Conservation (phyloP, 2,329 filamentous ascomycete species). For the Scedosporium aurantiacum region DNA sequence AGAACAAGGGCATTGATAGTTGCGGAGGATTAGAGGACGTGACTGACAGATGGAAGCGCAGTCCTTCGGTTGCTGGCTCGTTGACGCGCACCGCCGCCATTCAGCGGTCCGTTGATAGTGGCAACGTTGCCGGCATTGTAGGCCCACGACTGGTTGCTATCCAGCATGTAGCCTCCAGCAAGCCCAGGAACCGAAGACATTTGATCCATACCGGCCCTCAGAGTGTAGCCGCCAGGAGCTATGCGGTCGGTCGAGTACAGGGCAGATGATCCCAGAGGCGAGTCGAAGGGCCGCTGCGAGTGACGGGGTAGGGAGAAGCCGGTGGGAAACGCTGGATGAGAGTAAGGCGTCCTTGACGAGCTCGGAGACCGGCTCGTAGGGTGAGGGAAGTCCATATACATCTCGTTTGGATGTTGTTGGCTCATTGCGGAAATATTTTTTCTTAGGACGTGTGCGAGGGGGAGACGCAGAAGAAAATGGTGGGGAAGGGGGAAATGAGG, state of each 20-base stretch:
- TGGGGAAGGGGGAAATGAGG: background rate
- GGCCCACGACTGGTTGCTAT: conserved; percentile 69
- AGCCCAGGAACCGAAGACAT: conserved; percentile 27
- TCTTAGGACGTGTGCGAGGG: background rate
- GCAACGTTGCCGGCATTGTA: conserved; percentile 57
- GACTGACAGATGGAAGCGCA: conserved; percentile 63
- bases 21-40: background rate
- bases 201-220: conserved; percentile 43
- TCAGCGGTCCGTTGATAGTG: conserved; percentile 52
- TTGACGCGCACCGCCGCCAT: conserved; percentile 44
- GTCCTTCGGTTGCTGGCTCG: conserved; percentile 43
- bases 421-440: conserved; percentile 25
- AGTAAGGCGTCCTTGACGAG: conserved; percentile 52
- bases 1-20: too few species aligned
- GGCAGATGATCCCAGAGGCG: conserved; percentile 48
- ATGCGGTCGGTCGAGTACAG: conserved; percentile 60
- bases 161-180: conserved; percentile 34
- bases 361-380: conserved; percentile 54
- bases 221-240: conserved; percentile 44
- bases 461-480: background rate
- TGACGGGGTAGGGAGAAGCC: conserved; percentile 32
- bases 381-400: conserved; percentile 57
- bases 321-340: conserved; percentile 34
- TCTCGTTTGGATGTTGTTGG: conserved; percentile 46
- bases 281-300: conserved; percentile 69